phyloP scores from a whole-genome alignment of 768 basidiomycete genomes.

The Tylopilus felleus region DNA sequence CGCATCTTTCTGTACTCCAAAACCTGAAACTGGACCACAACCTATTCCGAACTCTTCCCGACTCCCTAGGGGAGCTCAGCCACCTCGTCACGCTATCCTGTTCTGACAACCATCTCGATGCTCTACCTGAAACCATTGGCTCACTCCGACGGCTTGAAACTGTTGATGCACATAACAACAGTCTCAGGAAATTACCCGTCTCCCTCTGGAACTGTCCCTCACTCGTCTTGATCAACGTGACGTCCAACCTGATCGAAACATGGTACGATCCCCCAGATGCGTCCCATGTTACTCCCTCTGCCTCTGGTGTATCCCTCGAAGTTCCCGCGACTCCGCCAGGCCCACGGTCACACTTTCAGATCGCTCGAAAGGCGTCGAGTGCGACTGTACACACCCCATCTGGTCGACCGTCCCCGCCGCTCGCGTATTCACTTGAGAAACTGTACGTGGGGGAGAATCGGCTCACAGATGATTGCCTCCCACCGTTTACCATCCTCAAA shows the following conservation, averaged over 20 bases:
- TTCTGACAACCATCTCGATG: slow-evolving; percentile 84
- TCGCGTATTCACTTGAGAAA: slow-evolving; percentile 68
- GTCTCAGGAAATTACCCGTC: slow-evolving; percentile 68
- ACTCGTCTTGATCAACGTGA: slow-evolving; percentile 73
- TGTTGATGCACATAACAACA: slow-evolving; percentile 91
- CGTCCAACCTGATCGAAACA: slow-evolving; percentile 76
- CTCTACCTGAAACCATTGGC: slow-evolving; percentile 75
- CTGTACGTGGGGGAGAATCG: slow-evolving; percentile 91
- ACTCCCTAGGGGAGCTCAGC: slow-evolving; percentile 72
- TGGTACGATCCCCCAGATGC: slow-evolving; percentile 64
- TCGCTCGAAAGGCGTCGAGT: slow-evolving; percentile 35
- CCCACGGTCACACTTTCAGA: slow-evolving; percentile 17
- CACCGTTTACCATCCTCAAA: slow-evolving; percentile 68
- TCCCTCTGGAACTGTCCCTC: slow-evolving; percentile 82
- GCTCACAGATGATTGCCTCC: slow-evolving; percentile 75
- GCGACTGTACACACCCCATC: slow-evolving; percentile 29
- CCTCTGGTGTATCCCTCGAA: slow-evolving; percentile 25
- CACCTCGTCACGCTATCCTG: slow-evolving; percentile 74
- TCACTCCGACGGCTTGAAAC: slow-evolving; percentile 66
- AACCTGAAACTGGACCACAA: slow-evolving; percentile 82
- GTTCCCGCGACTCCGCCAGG: slow-evolving; percentile 11
- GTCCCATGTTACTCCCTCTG: slow-evolving; percentile 23
- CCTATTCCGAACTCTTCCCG: slow-evolving; percentile 77
- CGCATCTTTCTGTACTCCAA: slow-evolving; percentile 68
- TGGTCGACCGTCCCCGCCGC: slow-evolving; percentile 44